Evolutionary conservation across 2,329 filamentous ascomycete genomes (phyloP).

Genomic region (Orbilia ellipsospora): DNA sequence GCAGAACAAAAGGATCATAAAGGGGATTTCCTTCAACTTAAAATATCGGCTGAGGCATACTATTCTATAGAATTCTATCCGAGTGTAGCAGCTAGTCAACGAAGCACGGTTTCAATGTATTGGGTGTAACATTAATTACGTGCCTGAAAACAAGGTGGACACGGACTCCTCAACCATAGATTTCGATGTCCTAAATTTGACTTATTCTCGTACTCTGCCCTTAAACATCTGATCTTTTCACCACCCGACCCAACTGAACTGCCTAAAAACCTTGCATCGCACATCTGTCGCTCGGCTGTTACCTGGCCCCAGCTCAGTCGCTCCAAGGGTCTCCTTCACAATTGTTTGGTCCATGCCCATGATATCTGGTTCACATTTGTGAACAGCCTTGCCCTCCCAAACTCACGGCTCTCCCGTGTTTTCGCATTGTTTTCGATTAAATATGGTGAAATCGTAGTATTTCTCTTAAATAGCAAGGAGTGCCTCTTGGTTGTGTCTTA

Average conservation of each 20-base stretch:
- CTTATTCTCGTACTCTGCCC: not conserved
- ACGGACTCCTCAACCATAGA: not conserved
- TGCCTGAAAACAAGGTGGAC: conserved; percentile 1
- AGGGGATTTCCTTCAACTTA: not conserved
- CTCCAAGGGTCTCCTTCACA: conserved; percentile 14
- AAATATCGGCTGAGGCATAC: not conserved
- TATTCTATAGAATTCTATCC: not conserved
- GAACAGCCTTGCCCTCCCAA: too few species aligned
- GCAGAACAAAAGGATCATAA: too few species aligned
- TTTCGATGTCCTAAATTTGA: not conserved
- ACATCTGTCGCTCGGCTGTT: conserved; percentile 17
- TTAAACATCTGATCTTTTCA: conserved; percentile 13
- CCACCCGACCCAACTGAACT: conserved; percentile 2
- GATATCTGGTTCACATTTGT: not conserved
- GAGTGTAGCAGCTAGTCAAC: conserved; percentile 9
- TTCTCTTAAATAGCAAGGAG: conserved; percentile 19
- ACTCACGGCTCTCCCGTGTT: too few species aligned
- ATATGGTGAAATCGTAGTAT: not conserved
- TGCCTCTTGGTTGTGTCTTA: conserved; percentile 4
- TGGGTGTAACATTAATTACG: conserved; percentile 3
- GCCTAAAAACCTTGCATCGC: conserved; percentile 17
- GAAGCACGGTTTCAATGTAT: conserved; percentile 9
- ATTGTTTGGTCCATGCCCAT: not conserved
- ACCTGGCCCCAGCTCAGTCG: conserved; percentile 9
- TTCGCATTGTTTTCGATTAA: not conserved